A percentile compares a stretch with the other conserved stretches of the same genome.
Conservation (phyloP, 2,329 filamentous ascomycete species). For the Cladosporium colombiae region DNA sequence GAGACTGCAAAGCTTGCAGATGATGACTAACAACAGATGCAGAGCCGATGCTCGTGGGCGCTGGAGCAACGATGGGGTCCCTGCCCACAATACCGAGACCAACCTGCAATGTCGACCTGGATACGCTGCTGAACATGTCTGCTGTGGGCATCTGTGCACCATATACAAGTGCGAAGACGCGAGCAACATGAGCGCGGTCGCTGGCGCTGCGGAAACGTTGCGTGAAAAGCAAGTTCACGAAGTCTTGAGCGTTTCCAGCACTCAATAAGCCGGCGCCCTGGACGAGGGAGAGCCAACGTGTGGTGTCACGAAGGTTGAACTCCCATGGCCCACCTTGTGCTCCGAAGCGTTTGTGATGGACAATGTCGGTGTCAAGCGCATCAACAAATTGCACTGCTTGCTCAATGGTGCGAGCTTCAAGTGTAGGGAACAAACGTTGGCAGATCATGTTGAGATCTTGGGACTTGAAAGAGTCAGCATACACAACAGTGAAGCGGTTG, state of each 20-base stretch:
- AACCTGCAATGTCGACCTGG: conserved; percentile 68
- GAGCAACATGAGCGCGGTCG: conserved; percentile 67
- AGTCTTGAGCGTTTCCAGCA: conserved; percentile 66
- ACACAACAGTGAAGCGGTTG: conserved; percentile 96
- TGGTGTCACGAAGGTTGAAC: conserved; percentile 87
- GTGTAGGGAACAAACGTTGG: conserved; percentile 68
- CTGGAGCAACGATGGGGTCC: conserved; percentile 40
- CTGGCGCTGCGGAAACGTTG: conserved; percentile 77
- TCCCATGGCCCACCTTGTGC: conserved; percentile 80
- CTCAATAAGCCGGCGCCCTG: conserved; percentile 55
- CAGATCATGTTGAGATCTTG: conserved; percentile 84
- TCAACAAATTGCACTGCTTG: conserved; percentile 79
- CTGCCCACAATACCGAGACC: conserved; percentile 72
- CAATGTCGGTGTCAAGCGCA: conserved; percentile 71
- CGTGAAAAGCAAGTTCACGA: conserved; percentile 78
- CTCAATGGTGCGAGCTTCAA: conserved; percentile 60
- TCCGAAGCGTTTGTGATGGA: conserved; percentile 57
- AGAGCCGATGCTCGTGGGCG: not conserved
- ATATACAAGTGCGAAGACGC: conserved; percentile 68
- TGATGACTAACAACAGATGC: conserved; percentile 44
- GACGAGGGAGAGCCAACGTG: conserved; percentile 69
- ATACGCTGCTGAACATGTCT: conserved; percentile 73
- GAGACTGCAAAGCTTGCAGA: conserved; percentile 75
- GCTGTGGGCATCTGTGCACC: conserved; percentile 42
- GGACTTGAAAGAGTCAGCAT: conserved; percentile 83